These are phyloP conservation scores for Russula dissimulans DNA, from an alignment of 768 basidiomycete species.

Conservation along the genomic window DNA sequence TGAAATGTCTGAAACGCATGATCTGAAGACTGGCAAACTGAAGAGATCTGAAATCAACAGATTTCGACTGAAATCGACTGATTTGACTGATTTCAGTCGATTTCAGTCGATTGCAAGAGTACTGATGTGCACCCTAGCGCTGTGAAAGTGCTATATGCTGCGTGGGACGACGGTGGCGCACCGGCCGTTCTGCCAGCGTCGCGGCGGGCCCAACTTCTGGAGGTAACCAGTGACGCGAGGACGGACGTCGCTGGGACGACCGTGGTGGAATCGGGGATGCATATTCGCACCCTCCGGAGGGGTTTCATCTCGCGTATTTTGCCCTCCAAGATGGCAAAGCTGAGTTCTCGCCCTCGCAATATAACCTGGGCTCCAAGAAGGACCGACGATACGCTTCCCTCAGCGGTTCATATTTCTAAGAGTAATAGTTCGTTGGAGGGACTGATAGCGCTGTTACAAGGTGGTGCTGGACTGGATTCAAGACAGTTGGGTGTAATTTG, in stretches of 20 bases:
- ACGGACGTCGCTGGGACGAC: neutral
- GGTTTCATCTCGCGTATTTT: conserved; percentile 8
- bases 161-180: neutral
- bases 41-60: too few relatives aligned
- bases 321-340: neutral
- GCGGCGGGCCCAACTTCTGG: neutral
- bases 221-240: neutral
- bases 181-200: conserved; percentile 1
- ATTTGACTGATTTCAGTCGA: too few relatives aligned
- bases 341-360: neutral
- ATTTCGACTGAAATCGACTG: too few relatives aligned
- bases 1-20: too few relatives aligned
- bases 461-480: neutral
- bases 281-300: neutral
- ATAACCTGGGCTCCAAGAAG: neutral
- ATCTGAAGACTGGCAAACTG: too few relatives aligned
- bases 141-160: neutral
- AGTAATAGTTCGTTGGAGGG: neutral
- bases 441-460: conserved; percentile 1
- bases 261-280: neutral
- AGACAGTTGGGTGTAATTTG: neutral
- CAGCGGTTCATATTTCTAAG: neutral
- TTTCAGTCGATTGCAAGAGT: too few relatives aligned
- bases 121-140: neutral
- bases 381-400: neutral